phyloP scores from a whole-genome alignment of 805 yeast genomes.

The Ogataea henricii region DNA sequence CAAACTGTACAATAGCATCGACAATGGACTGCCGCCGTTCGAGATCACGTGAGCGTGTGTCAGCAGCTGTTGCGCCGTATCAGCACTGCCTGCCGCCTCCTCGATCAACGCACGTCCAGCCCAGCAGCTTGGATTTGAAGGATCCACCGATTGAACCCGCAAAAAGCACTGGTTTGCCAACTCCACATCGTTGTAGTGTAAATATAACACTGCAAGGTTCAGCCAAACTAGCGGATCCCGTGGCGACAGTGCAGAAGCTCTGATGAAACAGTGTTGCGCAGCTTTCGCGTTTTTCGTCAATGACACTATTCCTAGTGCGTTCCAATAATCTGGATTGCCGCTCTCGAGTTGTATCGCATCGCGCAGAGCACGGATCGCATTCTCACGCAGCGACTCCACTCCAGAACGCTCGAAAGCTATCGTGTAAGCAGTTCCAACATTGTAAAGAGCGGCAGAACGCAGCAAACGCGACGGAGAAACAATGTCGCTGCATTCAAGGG shows the following conservation, averaged over 20 bases:
- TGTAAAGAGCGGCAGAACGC: slow-evolving; percentile 58
- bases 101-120: slow-evolving; percentile 74
- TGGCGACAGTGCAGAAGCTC: slow-evolving; percentile 70
- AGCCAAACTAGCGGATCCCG: slow-evolving; percentile 75
- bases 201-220: slow-evolving; percentile 75
- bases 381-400: slow-evolving; percentile 39
- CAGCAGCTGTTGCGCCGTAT: slow-evolving; percentile 57
- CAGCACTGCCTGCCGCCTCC: slow-evolving; percentile 49
- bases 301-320: slow-evolving; percentile 76
- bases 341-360: slow-evolving; percentile 72
- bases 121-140: slow-evolving; percentile 79
- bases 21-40: slow-evolving; percentile 67
- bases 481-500: slow-evolving; percentile 38
- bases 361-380: slow-evolving; percentile 60
- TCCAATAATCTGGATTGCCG: slow-evolving; percentile 75
- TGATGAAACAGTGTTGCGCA: slow-evolving; percentile 91
- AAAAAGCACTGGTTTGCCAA: slow-evolving; percentile 73
- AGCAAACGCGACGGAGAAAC: slow-evolving; percentile 46
- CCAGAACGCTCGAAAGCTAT: slow-evolving; percentile 41
- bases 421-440: slow-evolving; percentile 68
- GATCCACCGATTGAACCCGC: slow-evolving; percentile 79
- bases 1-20: slow-evolving; percentile 72
- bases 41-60: slow-evolving; percentile 81
- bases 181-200: slow-evolving; percentile 64
- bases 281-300: slow-evolving; percentile 64